A percentile compares a stretch with the other conserved stretches of the same genome.
Conservation (phyloP, 2,329 filamentous ascomycete species). For the Lecanicillium sp. region DNA sequence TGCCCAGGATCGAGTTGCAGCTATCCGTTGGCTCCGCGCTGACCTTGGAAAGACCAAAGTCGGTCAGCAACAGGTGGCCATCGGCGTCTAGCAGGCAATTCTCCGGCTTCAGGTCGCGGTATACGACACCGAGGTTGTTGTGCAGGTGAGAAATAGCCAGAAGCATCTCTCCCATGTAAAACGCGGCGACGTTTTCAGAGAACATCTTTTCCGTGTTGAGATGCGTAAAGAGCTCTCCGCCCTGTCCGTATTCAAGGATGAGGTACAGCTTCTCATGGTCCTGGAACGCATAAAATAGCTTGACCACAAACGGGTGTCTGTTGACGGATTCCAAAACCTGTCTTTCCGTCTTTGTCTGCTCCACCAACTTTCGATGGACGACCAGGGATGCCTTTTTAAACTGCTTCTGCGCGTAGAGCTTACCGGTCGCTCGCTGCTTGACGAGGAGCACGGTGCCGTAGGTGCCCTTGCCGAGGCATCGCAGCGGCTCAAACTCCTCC, state of each 20-base stretch:
- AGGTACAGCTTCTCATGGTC: constrained; percentile 96
- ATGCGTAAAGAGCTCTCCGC: constrained; percentile 95
- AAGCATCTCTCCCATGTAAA: constrained; percentile 98
- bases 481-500: constrained; percentile 81
- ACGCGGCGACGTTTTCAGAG: constrained; percentile 76
- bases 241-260: constrained; percentile 95
- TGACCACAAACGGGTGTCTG: constrained; percentile 94
- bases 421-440: constrained; percentile 78
- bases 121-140: constrained; percentile 85
- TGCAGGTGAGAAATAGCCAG: constrained; percentile 91
- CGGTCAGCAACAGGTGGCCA: constrained; percentile 87
- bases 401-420: constrained; percentile 94
- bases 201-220: constrained; percentile 94
- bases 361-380: constrained; percentile 90
- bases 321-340: constrained; percentile 93
- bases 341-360: constrained; percentile 96
- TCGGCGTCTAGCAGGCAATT: constrained; percentile 90
- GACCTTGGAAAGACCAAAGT: constrained; percentile 96
- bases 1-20: constrained; percentile 89
- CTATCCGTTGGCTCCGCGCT: constrained; percentile 57
- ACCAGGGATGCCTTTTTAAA: constrained; percentile 95
- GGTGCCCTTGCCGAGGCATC: constrained; percentile 91
- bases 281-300: constrained; percentile 96
- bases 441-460: constrained; percentile 94
- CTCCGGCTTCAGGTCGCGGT: constrained; percentile 94